Evolutionary conservation across 257 asterid genomes (phyloP).

Genomic region (Anisodus tanguticus): DNA sequence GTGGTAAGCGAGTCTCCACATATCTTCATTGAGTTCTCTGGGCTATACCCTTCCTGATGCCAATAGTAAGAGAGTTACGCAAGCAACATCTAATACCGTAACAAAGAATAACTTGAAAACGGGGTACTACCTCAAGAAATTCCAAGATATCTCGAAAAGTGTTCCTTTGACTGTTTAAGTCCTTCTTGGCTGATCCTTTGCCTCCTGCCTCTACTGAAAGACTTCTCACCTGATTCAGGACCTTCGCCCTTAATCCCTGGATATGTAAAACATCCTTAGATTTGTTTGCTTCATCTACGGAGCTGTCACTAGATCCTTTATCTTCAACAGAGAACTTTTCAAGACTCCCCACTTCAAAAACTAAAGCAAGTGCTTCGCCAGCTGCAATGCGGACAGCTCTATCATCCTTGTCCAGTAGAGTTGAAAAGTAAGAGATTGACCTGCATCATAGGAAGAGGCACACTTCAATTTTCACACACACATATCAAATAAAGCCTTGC

Average conservation of each 20-base stretch:
- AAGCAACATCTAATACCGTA: slow-evolving; percentile 6
- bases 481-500: neutral
- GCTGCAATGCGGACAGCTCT: slow-evolving; percentile 82
- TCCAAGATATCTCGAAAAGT: slow-evolving; percentile 83
- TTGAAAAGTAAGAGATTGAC: slow-evolving; percentile 67
- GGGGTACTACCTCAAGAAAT: slow-evolving; percentile 73
- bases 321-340: slow-evolving; percentile 72
- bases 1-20: slow-evolving; percentile 76
- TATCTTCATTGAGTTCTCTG: slow-evolving; percentile 68
- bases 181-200: slow-evolving; percentile 89
- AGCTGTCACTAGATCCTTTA: slow-evolving; percentile 56
- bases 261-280: slow-evolving; percentile 54
- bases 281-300: slow-evolving; percentile 52
- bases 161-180: slow-evolving; percentile 80
- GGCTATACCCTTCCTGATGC: slow-evolving; percentile 66
- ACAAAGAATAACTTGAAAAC: neutral
- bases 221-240: slow-evolving; percentile 66
- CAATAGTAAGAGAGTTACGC: neutral
- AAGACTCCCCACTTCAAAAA: slow-evolving; percentile 77
- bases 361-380: slow-evolving; percentile 93
- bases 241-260: slow-evolving; percentile 72
- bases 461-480: neutral
- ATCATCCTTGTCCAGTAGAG: slow-evolving; percentile 86
- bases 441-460: slow-evolving; percentile 49
- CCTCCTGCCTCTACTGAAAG: slow-evolving; percentile 94